A percentile compares a stretch with the other conserved stretches of the same genome.
Conservation (phyloP, 345 rosid genomes). For the Gynandropsis gynandra region DNA sequence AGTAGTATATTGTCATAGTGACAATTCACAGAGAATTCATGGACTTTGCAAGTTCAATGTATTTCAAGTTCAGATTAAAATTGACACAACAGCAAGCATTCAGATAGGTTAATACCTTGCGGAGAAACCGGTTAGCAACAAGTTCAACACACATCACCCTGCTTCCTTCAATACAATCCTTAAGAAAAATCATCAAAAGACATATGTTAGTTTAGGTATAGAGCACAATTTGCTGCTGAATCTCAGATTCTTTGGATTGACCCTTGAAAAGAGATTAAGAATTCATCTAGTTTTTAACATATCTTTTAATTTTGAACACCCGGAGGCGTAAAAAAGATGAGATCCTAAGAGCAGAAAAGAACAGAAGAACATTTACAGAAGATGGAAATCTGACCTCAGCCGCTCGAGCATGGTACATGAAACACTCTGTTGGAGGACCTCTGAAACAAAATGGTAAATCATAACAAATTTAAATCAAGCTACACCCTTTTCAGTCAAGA, state of each 20-base stretch:
- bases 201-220: neutral
- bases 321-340: neutral
- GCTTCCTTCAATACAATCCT: slow-evolving; percentile 46
- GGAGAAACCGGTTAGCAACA: slow-evolving; percentile 85
- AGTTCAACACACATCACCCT: slow-evolving; percentile 81
- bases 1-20: neutral
- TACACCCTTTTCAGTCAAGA: neutral
- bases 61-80: slow-evolving; percentile 4
- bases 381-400: slow-evolving; percentile 49
- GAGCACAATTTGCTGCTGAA: neutral
- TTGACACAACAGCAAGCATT: neutral
- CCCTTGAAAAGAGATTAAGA: neutral
- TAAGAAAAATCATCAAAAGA: slow-evolving; percentile 22
- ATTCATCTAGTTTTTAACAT: no score
- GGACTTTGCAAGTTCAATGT: slow-evolving; percentile 2
- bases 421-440: slow-evolving; percentile 95
- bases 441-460: slow-evolving; percentile 37
- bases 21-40: neutral
- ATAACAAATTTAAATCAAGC: slow-evolving; percentile 9
- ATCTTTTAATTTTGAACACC: no score
- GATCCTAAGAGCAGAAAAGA: neutral
- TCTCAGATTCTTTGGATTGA: neutral
- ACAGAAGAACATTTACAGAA: slow-evolving; percentile 37
- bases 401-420: slow-evolving; percentile 85
- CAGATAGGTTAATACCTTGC: slow-evolving; percentile 47